Percentiles rank a stretch among this genome's conserved stretches.
These are phyloP conservation scores for Theileria parva DNA, from an alignment of 169 alveolate genomes.

Conservation along the genomic window DNA sequence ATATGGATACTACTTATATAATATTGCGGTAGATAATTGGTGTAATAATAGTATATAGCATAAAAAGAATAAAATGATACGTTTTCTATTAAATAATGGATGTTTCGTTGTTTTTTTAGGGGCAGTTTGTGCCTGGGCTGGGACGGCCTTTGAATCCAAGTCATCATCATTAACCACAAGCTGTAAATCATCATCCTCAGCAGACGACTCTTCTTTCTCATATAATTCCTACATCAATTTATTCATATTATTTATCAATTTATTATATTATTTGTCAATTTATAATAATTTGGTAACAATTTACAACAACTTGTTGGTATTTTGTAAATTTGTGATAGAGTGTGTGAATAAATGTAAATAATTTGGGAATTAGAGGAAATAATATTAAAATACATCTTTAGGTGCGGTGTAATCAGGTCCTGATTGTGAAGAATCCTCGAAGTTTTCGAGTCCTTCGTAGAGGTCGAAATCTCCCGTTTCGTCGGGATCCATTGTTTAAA, in stretches of 20 bases:
- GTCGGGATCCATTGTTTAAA: neutral
- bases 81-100: conserved; percentile 16
- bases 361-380: neutral
- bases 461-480: conserved; percentile 42
- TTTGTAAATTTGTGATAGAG: neutral
- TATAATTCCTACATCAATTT: neutral
- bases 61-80: neutral
- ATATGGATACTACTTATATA: too few species aligned
- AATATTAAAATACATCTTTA: neutral
- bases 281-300: neutral
- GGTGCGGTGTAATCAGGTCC: neutral
- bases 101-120: neutral
- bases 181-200: conserved; percentile 15
- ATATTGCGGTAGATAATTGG: too few species aligned
- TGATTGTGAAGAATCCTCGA: conserved; percentile 10
- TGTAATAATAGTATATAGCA: neutral
- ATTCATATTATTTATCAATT: neutral
- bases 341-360: neutral
- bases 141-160: conserved; percentile 35
- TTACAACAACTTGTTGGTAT: neutral
- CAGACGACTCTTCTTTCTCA: neutral
- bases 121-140: neutral
- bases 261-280: too few species aligned
- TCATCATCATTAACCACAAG: conserved; percentile 41
- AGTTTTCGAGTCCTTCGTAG: conserved; percentile 64